A percentile compares a stretch with the other conserved stretches of the same genome.
Conservation (phyloP, 371 early-diverging fungal species). For the Mortierella sp. region DNA sequence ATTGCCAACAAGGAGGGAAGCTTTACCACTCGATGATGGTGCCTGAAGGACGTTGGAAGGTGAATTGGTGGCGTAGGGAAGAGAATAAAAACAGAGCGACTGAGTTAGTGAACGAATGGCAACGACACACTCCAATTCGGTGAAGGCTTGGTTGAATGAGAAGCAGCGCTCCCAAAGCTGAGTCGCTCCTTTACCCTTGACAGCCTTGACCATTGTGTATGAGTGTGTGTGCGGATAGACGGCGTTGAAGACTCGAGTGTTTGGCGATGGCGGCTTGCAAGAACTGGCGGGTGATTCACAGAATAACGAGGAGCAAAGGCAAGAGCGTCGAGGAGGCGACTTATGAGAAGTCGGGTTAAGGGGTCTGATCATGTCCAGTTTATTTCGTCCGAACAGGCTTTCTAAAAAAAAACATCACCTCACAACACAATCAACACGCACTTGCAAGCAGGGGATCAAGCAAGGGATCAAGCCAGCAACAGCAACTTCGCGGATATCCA, state of each 20-base stretch:
- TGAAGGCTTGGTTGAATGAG: not conserved
- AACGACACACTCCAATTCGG: not conserved
- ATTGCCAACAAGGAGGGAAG: not conserved
- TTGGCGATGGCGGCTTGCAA: not conserved
- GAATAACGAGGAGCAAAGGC: too few species aligned
- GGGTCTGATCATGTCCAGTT: too few species aligned
- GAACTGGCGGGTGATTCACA: not conserved
- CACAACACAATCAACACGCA: too few species aligned
- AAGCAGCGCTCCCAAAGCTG: not conserved
- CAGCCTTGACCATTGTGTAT: constrained; percentile 47
- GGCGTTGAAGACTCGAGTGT: not conserved
- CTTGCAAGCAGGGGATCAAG: too few species aligned
- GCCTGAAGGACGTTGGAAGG: not conserved
- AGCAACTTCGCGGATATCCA: not conserved
- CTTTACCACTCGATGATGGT: constrained; percentile 4
- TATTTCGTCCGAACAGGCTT: too few species aligned
- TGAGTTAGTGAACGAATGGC: not conserved
- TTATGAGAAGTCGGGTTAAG: not conserved
- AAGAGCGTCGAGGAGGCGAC: not conserved
- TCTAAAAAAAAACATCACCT: too few species aligned
- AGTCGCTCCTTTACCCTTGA: constrained; percentile 30
- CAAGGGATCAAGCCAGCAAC: not conserved
- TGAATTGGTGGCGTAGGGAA: not conserved
- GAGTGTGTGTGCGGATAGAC: not conserved
- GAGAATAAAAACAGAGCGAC: not conserved